Evolutionary conservation across 2,329 filamentous ascomycete genomes (phyloP), one percentile per base, ranked within the genome.

Genomic region (Curvularia eragrostidis): DNA sequence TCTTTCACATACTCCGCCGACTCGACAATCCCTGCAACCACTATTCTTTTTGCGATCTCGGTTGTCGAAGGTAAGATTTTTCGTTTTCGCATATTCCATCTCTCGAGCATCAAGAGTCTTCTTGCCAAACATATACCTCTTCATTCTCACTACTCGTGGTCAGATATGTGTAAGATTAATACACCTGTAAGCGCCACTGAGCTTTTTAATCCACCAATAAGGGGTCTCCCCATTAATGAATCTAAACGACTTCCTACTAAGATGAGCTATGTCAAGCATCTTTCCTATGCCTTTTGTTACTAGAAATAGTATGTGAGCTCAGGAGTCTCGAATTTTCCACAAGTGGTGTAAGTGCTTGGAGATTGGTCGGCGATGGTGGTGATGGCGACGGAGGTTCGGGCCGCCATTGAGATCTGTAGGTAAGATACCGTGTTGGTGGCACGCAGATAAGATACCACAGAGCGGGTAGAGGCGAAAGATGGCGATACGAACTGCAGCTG

Each of bases 171-270:
- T 43, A 23, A 21, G 9, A 34, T 26, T 24, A 47, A 18, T 32
- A 26, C 32, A 21, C n/a, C 10, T 10, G 1, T 13, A 18, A 32
- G 24, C 46, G 55, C 55, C 51, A 58, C 55, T 39, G 19, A 7
- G 4, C 7, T 21, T 18, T 43, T 58, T 58, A 34, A 52, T 58
- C 51, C 55, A 54, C 55, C 55, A 58, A 58, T 58, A 43, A 43
- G 49, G n/a, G 28, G 26, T 38, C 21, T 41, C 19, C n/a, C 24
- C 26, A 19, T 6, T 32, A 9, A 24, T 23, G 3, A 32, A 32
- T 19, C 32, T 39, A 42, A 36, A 21, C 48, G 24, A 28, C 49
- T 28, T 26, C 28, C 44, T 19, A 23, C 36, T 34, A 46, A 49
- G 44, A 46, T 38, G 46, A 50, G 44, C 38, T 23, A 28, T 12